These are phyloP conservation scores for Austropuccinia psidii DNA, from an alignment of 1,284 basidiomycete genomes.

Conservation along the genomic window DNA sequence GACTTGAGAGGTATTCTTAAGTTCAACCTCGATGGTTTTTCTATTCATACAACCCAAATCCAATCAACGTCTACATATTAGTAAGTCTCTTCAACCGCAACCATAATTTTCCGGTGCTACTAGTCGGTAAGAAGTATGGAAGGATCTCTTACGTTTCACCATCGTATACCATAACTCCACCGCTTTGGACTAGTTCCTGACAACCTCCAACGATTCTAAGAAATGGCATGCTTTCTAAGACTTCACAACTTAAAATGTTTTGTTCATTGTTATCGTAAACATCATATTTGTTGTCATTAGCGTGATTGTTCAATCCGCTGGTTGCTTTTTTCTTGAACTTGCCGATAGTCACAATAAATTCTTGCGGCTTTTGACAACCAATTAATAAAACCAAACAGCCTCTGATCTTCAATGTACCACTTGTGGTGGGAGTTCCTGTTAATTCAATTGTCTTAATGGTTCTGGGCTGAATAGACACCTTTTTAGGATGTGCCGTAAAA, in stretches of 20 bases:
- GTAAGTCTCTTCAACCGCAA: no score
- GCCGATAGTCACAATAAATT: slow-evolving; percentile 7
- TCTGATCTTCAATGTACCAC: slow-evolving; percentile 12
- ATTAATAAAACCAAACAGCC: slow-evolving; percentile 3
- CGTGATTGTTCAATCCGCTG: no score
- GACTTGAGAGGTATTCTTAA: slow-evolving; percentile 20
- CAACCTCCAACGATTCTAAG: neutral
- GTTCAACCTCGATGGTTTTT: slow-evolving; percentile 10
- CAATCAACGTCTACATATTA: no score
- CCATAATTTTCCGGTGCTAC: neutral
- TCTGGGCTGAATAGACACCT: neutral
- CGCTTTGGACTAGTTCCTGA: neutral
- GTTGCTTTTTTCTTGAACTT: neutral
- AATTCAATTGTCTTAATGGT: slow-evolving; percentile 21
- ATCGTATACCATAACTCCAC: slow-evolving; percentile 19
- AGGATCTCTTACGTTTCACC: slow-evolving; percentile 16
- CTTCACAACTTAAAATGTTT: neutral
- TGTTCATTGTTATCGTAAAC: slow-evolving; percentile 15
- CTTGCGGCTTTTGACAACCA: neutral
- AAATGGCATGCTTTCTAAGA: slow-evolving; percentile 15
- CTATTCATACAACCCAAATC: neutral
- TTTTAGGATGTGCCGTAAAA: neutral
- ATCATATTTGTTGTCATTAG: no score
- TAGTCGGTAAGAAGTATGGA: neutral
- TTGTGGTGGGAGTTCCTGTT: neutral